Evolutionary conservation across 2,329 filamentous ascomycete genomes (phyloP).

Genomic region (Aspergillus eucalypticola): DNA sequence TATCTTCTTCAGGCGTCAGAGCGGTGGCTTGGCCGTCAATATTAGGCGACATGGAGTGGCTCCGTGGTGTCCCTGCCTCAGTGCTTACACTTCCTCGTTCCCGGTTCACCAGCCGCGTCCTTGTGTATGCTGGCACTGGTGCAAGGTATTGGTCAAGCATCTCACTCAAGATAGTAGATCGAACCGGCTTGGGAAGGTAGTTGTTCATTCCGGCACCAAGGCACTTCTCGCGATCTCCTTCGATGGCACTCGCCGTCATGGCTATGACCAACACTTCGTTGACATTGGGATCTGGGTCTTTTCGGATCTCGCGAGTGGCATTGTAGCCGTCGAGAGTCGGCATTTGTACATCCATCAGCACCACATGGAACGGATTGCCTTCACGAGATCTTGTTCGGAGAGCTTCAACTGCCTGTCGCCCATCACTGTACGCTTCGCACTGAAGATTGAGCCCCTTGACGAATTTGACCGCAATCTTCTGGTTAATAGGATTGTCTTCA

Average conservation of each 20-base stretch:
- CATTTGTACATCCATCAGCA: conserved; percentile 97
- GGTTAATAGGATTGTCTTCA: conserved; percentile 93
- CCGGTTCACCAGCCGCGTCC: conserved; percentile 32
- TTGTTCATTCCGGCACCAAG: conserved; percentile 97
- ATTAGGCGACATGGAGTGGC: conserved; percentile 15
- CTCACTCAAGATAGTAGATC: conserved; percentile 79
- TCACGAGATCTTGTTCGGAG: conserved; percentile 71
- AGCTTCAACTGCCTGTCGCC: conserved; percentile 82
- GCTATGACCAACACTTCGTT: conserved; percentile 88
- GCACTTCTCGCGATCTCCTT: conserved; percentile 92
- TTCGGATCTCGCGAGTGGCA: conserved; percentile 78
- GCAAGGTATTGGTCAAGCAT: conserved; percentile 72
- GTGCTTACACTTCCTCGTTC: conserved; percentile 31
- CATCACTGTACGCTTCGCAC: conserved; percentile 88
- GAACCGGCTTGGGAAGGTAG: conserved; percentile 93
- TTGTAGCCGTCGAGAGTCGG: conserved; percentile 90
- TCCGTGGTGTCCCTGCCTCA: conserved; percentile 28
- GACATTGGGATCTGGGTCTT: conserved; percentile 73
- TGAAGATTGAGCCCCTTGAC: conserved; percentile 81
- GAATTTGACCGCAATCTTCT: conserved; percentile 90
- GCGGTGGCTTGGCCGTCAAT: conserved; percentile 19
- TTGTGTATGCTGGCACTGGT: conserved; percentile 46
- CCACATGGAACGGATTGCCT: conserved; percentile 78
- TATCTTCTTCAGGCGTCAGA: conserved; percentile 22
- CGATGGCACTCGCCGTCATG: conserved; percentile 94